These are phyloP conservation scores for Solanum hybrid DNA, from an alignment of 305 asterid species.

Conservation along the genomic window DNA sequence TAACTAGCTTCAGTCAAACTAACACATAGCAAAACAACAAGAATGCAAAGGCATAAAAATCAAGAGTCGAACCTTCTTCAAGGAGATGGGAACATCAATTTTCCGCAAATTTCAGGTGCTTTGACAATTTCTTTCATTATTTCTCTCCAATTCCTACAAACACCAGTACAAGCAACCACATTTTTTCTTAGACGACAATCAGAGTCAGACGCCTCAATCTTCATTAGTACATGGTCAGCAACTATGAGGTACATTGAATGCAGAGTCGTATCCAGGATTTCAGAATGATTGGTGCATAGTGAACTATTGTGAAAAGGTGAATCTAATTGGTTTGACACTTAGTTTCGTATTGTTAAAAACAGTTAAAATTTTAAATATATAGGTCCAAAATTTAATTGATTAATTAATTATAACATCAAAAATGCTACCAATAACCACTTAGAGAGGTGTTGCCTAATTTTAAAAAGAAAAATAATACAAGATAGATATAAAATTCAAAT, in stretches of 20 bases:
- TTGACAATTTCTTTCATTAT: neutral
- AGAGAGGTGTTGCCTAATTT: no score
- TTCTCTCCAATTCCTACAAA: neutral
- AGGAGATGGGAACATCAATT: neutral
- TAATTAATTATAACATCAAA: no score
- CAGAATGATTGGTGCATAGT: no score
- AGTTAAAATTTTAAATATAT: no score
- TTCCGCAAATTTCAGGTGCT: neutral
- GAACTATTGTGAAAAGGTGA: no score
- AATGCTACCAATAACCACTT: no score
- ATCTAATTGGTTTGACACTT: no score
- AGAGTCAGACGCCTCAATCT: neutral
- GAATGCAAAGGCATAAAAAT: neutral
- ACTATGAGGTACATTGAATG: neutral
- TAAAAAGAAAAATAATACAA: no score
- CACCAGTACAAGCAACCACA: neutral
- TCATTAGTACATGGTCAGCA: neutral
- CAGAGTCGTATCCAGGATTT: no score
- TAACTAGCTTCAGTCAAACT: neutral
- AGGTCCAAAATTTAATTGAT: no score
- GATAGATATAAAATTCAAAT: no score
- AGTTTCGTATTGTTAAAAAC: no score
- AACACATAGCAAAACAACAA: neutral
- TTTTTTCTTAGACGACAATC: neutral
- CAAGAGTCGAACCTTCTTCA: neutral